Conservation (phyloP, 306 rosid species). For the Dicorynia guianensis region DNA sequence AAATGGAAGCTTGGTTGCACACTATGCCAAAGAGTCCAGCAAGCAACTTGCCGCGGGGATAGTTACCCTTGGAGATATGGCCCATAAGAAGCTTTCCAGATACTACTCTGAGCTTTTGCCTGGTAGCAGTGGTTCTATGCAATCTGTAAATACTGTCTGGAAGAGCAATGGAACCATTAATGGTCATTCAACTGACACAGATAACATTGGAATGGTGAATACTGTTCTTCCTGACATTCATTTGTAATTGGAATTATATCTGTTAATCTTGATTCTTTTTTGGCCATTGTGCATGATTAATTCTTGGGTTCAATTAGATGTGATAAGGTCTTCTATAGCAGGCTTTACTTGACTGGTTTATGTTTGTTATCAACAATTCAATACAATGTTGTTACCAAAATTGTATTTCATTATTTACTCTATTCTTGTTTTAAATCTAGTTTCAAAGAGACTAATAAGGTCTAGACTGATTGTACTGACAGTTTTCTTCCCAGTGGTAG, state of each 20-base stretch:
- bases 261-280: constrained; percentile 6
- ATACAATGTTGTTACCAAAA: neutral
- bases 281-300: constrained; percentile 4
- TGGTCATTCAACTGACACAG: constrained; percentile 59
- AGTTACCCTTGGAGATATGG: constrained; percentile 79
- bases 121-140: constrained; percentile 55
- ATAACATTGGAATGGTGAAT: constrained; percentile 72
- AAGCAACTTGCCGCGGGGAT: constrained; percentile 85
- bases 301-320: constrained; percentile 1
- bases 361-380: neutral
- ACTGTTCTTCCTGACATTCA: constrained; percentile 33
- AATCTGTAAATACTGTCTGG: constrained; percentile 48
- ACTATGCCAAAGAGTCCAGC: constrained; percentile 86
- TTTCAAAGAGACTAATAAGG: neutral
- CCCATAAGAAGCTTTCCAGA: constrained; percentile 74
- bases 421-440: neutral
- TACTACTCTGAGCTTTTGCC: constrained; percentile 77
- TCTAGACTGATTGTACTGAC: constrained; percentile 1
- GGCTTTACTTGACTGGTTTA: constrained; percentile 6
- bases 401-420: neutral
- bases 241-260: constrained; percentile 8
- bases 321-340: neutral
- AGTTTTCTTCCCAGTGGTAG: neutral
- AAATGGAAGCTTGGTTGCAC: constrained; percentile 82
- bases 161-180: constrained; percentile 58